Percentiles rank a stretch among this genome's conserved stretches.
Conservation (phyloP, 2,329 filamentous ascomycete genomes). For the Penicillium sumatraense region DNA sequence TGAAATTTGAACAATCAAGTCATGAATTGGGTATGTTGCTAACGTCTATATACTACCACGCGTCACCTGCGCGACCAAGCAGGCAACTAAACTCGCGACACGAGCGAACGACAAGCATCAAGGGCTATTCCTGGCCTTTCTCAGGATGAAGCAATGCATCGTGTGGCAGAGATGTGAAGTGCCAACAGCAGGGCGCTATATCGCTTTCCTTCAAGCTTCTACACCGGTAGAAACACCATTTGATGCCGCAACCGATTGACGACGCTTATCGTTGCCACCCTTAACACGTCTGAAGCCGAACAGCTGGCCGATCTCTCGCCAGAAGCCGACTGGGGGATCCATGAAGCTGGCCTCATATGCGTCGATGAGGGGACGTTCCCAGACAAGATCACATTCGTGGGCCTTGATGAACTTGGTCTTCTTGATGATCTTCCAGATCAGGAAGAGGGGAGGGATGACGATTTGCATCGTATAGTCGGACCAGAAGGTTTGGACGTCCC, state of each 20-base stretch:
- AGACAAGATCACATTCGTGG: conserved; percentile 62
- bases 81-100: neutral
- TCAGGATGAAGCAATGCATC: too few species aligned
- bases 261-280: neutral
- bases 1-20: neutral
- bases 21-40: conserved; percentile 1
- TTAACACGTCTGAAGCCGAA: neutral
- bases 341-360: conserved; percentile 60
- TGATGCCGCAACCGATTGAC: neutral
- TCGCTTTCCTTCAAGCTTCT: neutral
- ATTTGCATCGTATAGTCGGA: conserved; percentile 63
- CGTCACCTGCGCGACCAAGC: neutral
- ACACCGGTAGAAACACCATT: neutral
- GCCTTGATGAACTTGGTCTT: conserved; percentile 60
- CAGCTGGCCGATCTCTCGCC: neutral
- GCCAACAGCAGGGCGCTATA: neutral
- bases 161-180: neutral
- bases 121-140: too few species aligned
- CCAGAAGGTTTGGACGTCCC: conserved; percentile 51
- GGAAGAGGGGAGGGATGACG: conserved; percentile 58
- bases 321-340: conserved; percentile 20
- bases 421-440: conserved; percentile 68
- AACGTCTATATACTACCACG: neutral
- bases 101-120: neutral
- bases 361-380: conserved; percentile 65